Evolutionary conservation across 176 grass and related monocot genomes (phyloP).

Genomic region (Ananas comosus): DNA sequence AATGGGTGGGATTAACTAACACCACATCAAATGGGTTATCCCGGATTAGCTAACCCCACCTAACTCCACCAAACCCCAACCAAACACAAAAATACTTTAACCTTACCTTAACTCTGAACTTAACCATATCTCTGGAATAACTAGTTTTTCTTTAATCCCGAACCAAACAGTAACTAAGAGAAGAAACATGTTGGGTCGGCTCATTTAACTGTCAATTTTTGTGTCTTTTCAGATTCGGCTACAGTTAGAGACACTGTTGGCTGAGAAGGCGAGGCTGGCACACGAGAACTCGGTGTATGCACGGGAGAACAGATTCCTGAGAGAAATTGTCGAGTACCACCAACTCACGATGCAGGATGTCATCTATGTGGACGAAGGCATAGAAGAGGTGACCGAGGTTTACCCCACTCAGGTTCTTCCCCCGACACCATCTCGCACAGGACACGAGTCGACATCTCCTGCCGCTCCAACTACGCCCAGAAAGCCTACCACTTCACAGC

Average conservation of each 20-base stretch:
- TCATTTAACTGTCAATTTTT: background rate
- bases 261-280: slow-evolving; percentile 79
- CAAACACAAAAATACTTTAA: too few relatives aligned
- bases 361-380: slow-evolving; percentile 87
- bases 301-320: slow-evolving; percentile 89
- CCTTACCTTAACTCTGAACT: too few relatives aligned
- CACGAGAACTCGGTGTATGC: slow-evolving; percentile 91
- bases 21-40: too few relatives aligned
- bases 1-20: too few relatives aligned
- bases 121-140: too few relatives aligned
- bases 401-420: slow-evolving; percentile 65
- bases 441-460: background rate
- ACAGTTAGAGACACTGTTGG: slow-evolving; percentile 77
- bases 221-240: slow-evolving; percentile 63
- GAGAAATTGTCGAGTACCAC: slow-evolving; percentile 96
- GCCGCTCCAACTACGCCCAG: slow-evolving; percentile 26
- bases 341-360: slow-evolving; percentile 98
- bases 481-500: slow-evolving; percentile 19
- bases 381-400: slow-evolving; percentile 90
- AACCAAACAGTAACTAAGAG: too few relatives aligned
- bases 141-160: too few relatives aligned
- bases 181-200: background rate
- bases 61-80: too few relatives aligned
- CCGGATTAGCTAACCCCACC: too few relatives aligned
- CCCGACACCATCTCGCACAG: slow-evolving; percentile 8